Evolutionary conservation across 176 grass and related monocot genomes (phyloP), one percentile per base, ranked within the genome.

Genomic region (Cocos nucifera): DNA sequence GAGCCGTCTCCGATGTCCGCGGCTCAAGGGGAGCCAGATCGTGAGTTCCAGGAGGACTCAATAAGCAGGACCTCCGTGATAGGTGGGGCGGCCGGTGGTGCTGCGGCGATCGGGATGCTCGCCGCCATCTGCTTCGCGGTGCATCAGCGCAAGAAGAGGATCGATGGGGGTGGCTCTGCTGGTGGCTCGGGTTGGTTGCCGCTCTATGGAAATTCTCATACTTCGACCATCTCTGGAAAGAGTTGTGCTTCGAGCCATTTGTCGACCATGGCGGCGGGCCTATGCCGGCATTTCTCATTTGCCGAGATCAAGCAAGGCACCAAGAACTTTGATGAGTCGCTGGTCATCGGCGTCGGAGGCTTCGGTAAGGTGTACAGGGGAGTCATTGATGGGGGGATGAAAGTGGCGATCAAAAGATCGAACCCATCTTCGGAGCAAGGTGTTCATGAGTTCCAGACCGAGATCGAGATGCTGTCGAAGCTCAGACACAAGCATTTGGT

Each of bases 401-500:
- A 65, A 10, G 63, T 65, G 63, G 63, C 63, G 0, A 53, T 65
- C 63, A 65, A 65, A 50, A 65, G 63, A 26, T 65, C 63, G 7
- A 65, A 65, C 21, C 63, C 63, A 4, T 65, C 63, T 3, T 65
- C 63, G 1, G 49, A 65, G 22, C 63, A 65, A 26, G 63, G 63
- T 4, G 63, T 65, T 17, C 17, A 65, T 5, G 63, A 65, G 63
- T 65, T 65, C 63, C 63, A 65, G 20, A 65, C 63, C 22, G 63
- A 65, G 63, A 65, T 65, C 6, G 63, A 65, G 49, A 65, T 65
- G 63, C 63, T 65, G 6, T 65, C 63, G 19, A 65, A 65, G 63
- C 22, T 65, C 17, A 65, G 63, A 14, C 63, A 65, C 63, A 51
- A 52, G 49, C 63, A 65, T 53, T 18, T 65, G 49, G 63, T 65